These are phyloP conservation scores for Nemania abortiva DNA, from an alignment of 2,329 filamentous ascomycete species.

Conservation along the genomic window DNA sequence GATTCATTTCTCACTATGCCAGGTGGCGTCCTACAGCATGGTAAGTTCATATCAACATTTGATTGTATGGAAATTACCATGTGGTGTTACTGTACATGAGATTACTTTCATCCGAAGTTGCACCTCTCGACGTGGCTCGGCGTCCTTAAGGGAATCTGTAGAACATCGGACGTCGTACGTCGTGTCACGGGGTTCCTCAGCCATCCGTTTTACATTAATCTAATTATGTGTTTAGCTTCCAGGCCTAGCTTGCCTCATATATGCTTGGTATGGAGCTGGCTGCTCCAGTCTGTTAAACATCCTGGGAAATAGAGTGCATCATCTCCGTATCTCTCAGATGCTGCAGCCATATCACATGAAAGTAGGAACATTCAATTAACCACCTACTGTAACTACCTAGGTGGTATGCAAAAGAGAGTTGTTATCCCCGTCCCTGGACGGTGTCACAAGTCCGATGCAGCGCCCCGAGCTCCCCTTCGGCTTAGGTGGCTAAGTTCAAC, in stretches of 20 bases:
- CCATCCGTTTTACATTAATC: background rate
- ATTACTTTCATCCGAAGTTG: background rate
- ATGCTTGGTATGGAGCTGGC: too few relatives aligned
- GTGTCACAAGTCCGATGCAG: background rate
- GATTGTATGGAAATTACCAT: background rate
- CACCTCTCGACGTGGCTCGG: constrained; percentile 1
- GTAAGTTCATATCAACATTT: background rate
- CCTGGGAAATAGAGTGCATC: background rate
- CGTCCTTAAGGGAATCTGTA: background rate
- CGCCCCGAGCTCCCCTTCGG: background rate
- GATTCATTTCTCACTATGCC: background rate
- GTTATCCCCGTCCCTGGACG: background rate
- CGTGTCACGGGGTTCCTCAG: background rate
- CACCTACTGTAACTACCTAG: too few relatives aligned
- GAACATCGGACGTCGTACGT: constrained; percentile 2
- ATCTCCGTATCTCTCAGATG: background rate
- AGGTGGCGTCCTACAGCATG: background rate
- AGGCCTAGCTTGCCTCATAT: background rate
- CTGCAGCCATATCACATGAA: background rate
- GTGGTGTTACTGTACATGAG: background rate
- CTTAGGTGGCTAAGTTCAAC: background rate
- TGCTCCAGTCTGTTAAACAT: background rate
- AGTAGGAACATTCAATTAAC: background rate
- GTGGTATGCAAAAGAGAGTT: too few relatives aligned
- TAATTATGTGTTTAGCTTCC: background rate